A percentile compares a stretch with the other conserved stretches of the same genome.
These are phyloP conservation scores for Coemansia sp. DNA, from an alignment of 192 early-diverging fungal species.

Conservation along the genomic window DNA sequence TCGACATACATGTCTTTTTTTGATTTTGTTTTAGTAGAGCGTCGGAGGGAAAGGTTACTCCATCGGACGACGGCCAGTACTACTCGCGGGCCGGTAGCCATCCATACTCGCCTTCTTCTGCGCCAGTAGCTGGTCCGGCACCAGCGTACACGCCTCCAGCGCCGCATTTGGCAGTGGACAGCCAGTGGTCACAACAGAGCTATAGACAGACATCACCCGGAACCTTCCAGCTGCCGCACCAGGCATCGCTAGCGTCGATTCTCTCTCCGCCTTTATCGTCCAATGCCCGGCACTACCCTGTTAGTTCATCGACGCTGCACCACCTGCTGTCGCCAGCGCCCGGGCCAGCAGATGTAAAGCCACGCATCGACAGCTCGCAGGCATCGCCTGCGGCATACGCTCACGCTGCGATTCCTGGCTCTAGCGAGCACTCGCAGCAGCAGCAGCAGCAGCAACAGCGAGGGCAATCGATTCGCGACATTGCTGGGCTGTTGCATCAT, in stretches of 20 bases:
- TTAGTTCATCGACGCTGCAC: constrained; percentile 8
- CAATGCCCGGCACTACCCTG: not conserved
- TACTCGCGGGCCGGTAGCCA: not conserved
- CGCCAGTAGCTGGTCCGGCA: not conserved
- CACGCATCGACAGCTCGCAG: not conserved
- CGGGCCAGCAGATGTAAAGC: not conserved
- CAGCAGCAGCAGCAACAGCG: not conserved
- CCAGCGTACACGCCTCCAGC: constrained; percentile 8
- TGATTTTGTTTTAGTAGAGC: constrained; percentile 16
- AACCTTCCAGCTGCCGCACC: not conserved
- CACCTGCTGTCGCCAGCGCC: constrained; percentile 11
- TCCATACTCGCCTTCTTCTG: not conserved
- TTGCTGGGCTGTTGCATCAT: constrained; percentile 31
- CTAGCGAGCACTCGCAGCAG: not conserved
- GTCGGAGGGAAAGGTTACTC: constrained; percentile 27
- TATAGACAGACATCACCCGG: not conserved
- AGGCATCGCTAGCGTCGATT: constrained; percentile 21
- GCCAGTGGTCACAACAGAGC: not conserved
- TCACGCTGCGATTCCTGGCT: not conserved
- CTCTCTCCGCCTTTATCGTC: constrained; percentile 2
- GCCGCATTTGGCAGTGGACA: not conserved
- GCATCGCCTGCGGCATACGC: not conserved
- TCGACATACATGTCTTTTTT: not conserved
- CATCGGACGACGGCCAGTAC: constrained; percentile 30
- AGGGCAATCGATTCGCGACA: constrained; percentile 16